These are phyloP conservation scores for Vitis riparia DNA, from an alignment of 164 flowering plant genomes.

Conservation along the genomic window DNA sequence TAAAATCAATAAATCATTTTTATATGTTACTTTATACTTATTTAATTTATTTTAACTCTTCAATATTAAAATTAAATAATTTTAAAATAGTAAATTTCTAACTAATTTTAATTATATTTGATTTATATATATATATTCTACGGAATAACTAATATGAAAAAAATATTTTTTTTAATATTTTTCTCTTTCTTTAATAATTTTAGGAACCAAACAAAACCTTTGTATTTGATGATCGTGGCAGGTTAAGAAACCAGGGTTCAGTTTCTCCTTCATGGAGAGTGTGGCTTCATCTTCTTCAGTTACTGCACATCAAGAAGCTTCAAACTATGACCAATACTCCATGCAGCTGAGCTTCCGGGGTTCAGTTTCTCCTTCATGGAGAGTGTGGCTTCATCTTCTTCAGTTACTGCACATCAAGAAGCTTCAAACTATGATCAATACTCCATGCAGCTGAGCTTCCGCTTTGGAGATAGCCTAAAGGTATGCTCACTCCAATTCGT, in stretches of 20 bases:
- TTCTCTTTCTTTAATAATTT: too few relatives aligned
- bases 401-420: slow-evolving; percentile 12
- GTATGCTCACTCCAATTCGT: slow-evolving; percentile 5
- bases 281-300: slow-evolving; percentile 8
- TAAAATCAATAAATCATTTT: too few relatives aligned
- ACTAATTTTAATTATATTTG: too few relatives aligned
- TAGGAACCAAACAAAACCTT: too few relatives aligned
- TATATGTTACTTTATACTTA: too few relatives aligned
- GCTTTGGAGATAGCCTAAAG: slow-evolving; percentile 24
- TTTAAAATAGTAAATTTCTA: too few relatives aligned
- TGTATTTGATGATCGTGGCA: neutral
- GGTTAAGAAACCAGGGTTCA: neutral
- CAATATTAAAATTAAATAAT: too few relatives aligned
- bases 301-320: slow-evolving; percentile 16
- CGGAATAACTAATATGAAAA: too few relatives aligned
- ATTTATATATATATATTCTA: too few relatives aligned
- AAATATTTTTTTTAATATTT: too few relatives aligned
- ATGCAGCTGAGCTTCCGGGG: neutral
- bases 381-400: slow-evolving; percentile 5
- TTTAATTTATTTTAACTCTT: too few relatives aligned
- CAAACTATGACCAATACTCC: slow-evolving; percentile 27
- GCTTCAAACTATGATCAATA: slow-evolving; percentile 29
- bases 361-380: slow-evolving; percentile 5
- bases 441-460: slow-evolving; percentile 9
- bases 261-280: slow-evolving; percentile 4